Conservation (phyloP, 805 yeast species). For the Hemisphaericaspora nanyangensis region DNA sequence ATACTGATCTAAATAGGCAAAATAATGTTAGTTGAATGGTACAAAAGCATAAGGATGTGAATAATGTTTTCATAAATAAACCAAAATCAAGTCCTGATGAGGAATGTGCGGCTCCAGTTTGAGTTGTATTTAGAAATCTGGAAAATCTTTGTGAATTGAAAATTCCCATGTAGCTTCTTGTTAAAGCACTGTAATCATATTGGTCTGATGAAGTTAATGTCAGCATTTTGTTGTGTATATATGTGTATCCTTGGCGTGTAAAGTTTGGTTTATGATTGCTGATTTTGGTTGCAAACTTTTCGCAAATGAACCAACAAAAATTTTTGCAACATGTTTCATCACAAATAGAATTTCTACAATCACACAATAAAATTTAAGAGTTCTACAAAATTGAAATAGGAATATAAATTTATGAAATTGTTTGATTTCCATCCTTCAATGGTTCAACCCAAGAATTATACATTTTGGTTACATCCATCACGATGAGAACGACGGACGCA, state of each 20-base stretch:
- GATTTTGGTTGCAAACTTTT: neutral
- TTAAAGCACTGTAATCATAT: slow-evolving; percentile 22
- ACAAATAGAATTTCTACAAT: too few relatives aligned
- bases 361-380: too few relatives aligned
- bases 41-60: slow-evolving; percentile 52
- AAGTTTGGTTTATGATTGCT: neutral
- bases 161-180: slow-evolving; percentile 24
- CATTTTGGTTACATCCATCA: too few relatives aligned
- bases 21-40: slow-evolving; percentile 45
- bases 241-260: neutral
- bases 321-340: too few relatives aligned
- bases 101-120: slow-evolving; percentile 56
- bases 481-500: too few relatives aligned
- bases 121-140: slow-evolving; percentile 47
- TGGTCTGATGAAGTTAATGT: slow-evolving; percentile 12
- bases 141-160: slow-evolving; percentile 27
- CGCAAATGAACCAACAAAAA: too few relatives aligned
- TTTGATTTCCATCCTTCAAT: too few relatives aligned
- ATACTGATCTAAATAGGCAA: slow-evolving; percentile 31
- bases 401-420: too few relatives aligned
- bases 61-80: slow-evolving; percentile 52
- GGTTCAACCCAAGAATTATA: too few relatives aligned
- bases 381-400: neutral
- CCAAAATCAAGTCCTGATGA: slow-evolving; percentile 57
- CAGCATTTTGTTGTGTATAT: slow-evolving; percentile 17